Conservation (phyloP, 2,329 filamentous ascomycete genomes). For the Clonostachys rhizophaga region DNA sequence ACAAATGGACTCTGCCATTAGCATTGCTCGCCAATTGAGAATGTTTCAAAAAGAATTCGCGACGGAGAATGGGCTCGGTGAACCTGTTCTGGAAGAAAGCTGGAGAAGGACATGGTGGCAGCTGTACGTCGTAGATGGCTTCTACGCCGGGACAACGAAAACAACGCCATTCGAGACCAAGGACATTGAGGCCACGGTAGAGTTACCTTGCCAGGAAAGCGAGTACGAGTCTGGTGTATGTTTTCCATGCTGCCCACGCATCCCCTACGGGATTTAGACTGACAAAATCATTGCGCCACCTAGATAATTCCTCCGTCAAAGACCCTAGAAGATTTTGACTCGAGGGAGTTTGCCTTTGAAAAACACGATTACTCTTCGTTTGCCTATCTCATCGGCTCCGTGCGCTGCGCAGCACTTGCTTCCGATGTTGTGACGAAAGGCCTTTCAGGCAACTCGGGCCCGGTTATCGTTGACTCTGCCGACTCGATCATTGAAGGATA, state of each 20-base stretch:
- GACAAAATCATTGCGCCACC: constrained; percentile 1
- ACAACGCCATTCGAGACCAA: constrained; percentile 65
- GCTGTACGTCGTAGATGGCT: constrained; percentile 59
- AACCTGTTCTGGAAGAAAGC: constrained; percentile 48
- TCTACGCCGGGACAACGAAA: constrained; percentile 75
- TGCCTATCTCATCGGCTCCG: constrained; percentile 61
- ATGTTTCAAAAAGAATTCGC: constrained; percentile 65
- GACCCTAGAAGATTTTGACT: constrained; percentile 55
- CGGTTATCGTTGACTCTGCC: constrained; percentile 18
- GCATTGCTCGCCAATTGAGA: constrained; percentile 58
- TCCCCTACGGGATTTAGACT: constrained; percentile 12
- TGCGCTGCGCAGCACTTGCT: constrained; percentile 28
- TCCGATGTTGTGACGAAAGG: constrained; percentile 15
- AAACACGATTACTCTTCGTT: constrained; percentile 57
- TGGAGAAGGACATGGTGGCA: constrained; percentile 71
- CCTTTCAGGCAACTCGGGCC: constrained; percentile 9
- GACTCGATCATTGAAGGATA: constrained; percentile 32
- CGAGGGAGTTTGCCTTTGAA: constrained; percentile 52
- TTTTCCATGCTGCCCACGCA: constrained; percentile 5
- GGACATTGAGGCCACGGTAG: constrained; percentile 61
- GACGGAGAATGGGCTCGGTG: constrained; percentile 33
- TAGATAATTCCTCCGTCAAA: constrained; percentile 31
- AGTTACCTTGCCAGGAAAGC: constrained; percentile 77
- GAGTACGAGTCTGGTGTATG: constrained; percentile 59
- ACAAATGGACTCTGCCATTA: constrained; percentile 41